phyloP scores from a whole-genome alignment of 2,329 filamentous ascomycete genomes.

The Neonectria hederae region DNA sequence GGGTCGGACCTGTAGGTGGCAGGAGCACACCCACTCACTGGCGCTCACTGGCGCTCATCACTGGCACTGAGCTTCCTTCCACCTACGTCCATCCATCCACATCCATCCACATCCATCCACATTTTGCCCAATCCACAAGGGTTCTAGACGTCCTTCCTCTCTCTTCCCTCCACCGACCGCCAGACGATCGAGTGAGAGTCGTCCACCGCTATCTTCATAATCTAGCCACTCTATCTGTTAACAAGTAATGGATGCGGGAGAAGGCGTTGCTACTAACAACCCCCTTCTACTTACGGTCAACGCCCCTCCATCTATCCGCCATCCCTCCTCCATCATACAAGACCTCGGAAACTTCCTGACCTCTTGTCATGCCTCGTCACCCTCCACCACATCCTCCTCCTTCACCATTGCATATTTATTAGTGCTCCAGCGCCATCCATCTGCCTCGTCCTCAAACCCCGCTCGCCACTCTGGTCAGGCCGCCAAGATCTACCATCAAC shows the following conservation, averaged over 20 bases:
- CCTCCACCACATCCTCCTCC: slow-evolving; percentile 11
- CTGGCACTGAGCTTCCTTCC: too few relatives aligned
- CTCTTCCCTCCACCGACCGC: neutral
- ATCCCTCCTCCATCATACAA: too few relatives aligned
- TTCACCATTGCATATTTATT: neutral
- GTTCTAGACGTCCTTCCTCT: neutral
- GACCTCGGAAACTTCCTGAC: neutral
- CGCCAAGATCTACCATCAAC: neutral
- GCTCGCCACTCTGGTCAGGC: neutral
- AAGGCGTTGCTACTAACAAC: neutral
- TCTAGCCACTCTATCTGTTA: neutral
- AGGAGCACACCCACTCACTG: slow-evolving; percentile 16
- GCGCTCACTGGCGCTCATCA: neutral
- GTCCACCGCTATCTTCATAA: neutral
- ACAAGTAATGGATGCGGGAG: neutral
- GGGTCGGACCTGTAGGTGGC: slow-evolving; percentile 5
- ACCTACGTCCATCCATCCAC: too few relatives aligned
- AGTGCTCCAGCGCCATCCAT: slow-evolving; percentile 10
- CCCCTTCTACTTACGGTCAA: neutral
- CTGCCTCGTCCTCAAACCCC: neutral
- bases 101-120: too few relatives aligned
- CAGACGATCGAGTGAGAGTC: neutral
- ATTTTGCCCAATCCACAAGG: neutral
- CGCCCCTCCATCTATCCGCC: neutral
- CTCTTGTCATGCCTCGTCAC: neutral